These are phyloP conservation scores for Microbotryum scabiosae DNA, from an alignment of 1,284 basidiomycete species.

Conservation along the genomic window DNA sequence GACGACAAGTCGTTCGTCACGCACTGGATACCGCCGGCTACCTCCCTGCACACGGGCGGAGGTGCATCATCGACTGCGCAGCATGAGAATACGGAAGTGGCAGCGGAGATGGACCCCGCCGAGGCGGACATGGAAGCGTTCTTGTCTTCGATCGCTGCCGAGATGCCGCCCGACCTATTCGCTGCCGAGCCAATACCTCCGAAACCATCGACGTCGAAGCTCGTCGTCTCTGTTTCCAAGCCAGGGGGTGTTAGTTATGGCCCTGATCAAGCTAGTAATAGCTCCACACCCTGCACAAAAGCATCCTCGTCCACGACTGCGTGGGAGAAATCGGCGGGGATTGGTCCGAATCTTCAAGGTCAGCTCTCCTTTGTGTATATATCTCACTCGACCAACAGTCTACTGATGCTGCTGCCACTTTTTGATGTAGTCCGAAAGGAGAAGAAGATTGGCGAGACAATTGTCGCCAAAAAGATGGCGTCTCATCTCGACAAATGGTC, in stretches of 20 bases:
- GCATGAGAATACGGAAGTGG: neutral
- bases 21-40: slow-evolving; percentile 18
- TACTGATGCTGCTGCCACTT: neutral
- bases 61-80: neutral
- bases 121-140: slow-evolving; percentile 34
- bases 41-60: neutral
- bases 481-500: slow-evolving; percentile 93
- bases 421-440: slow-evolving; percentile 18
- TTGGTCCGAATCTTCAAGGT: slow-evolving; percentile 8
- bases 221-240: too few relatives aligned
- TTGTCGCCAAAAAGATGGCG: slow-evolving; percentile 79
- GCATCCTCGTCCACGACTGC: too few relatives aligned
- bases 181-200: neutral
- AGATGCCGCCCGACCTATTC: neutral
- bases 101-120: slow-evolving; percentile 6
- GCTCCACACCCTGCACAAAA: neutral
- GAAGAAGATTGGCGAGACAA: slow-evolving; percentile 71
- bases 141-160: slow-evolving; percentile 30
- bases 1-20: slow-evolving; percentile 33
- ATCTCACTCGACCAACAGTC: neutral
- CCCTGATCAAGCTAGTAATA: neutral
- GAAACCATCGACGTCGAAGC: neutral
- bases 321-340: too few relatives aligned
- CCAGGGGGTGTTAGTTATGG: too few relatives aligned
- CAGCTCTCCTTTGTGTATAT: neutral